These are phyloP conservation scores for Mortierella antarctica DNA, from an alignment of 192 early-diverging fungal genomes.

Conservation along the genomic window DNA sequence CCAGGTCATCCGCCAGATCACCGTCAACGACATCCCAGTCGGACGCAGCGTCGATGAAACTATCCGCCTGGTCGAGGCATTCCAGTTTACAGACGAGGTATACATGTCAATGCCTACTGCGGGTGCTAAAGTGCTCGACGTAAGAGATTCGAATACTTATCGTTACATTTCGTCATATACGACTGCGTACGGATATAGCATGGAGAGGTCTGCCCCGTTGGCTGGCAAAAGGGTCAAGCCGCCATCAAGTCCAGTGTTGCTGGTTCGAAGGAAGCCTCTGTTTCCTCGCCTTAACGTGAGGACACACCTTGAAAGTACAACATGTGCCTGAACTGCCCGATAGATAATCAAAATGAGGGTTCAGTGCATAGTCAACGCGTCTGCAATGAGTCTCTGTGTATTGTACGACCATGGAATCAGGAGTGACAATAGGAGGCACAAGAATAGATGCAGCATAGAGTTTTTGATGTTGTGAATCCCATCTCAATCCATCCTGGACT, in stretches of 20 bases:
- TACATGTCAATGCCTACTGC: not conserved
- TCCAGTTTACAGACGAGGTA: slow-evolving; percentile 91
- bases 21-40: slow-evolving; percentile 90
- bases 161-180: not conserved
- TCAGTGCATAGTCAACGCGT: too few relatives aligned
- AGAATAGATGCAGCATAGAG: too few relatives aligned
- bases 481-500: too few relatives aligned
- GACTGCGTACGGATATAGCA: slow-evolving; percentile 31
- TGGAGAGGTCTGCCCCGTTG: slow-evolving; percentile 86
- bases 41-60: slow-evolving; percentile 89
- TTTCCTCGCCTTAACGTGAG: slow-evolving; percentile 39
- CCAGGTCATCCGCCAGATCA: slow-evolving; percentile 87
- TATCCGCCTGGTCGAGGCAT: slow-evolving; percentile 91
- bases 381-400: too few relatives aligned
- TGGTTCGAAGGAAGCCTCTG: slow-evolving; percentile 54
- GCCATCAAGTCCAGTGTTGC: slow-evolving; percentile 52
- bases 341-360: too few relatives aligned
- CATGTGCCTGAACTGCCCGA: not conserved
- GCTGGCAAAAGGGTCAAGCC: slow-evolving; percentile 81
- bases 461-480: too few relatives aligned
- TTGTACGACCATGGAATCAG: too few relatives aligned
- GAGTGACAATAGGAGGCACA: too few relatives aligned
- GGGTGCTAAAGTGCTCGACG: too few relatives aligned
- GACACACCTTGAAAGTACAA: not conserved
- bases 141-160: too few relatives aligned